Evolutionary conservation across 2,329 filamentous ascomycete genomes (phyloP), one percentile per base, ranked within the genome.

Genomic region (Stemphylium beticola): DNA sequence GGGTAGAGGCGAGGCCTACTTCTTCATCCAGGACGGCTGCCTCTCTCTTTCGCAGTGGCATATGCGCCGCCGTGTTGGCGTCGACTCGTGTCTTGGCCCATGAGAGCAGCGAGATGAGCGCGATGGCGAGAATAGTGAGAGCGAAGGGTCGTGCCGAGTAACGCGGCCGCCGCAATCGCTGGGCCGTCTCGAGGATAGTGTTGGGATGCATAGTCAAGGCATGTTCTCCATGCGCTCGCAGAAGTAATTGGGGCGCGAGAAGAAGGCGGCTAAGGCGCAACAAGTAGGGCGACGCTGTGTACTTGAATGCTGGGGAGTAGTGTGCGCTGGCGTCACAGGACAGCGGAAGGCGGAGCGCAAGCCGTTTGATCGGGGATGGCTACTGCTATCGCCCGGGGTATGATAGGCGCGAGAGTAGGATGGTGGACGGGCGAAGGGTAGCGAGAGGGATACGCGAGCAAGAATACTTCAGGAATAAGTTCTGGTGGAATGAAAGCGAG

Each of bases 71-170:
- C 14, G 40, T 8, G 17, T 14, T 32, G 2, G 41, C 39, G 22
- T 14, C 15, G 53, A 37, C 38, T 32, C 46, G 38, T 52, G 51
- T 59, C 39, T 64, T 67, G 6, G 62, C 60, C 66, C 66, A 72
- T 38, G 68, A 67, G 22, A 73, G 53, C 47, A 71, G 37, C n/a
- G 62, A 50, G 18, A 75, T 65, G 15, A 67, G 61, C 14, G 65
- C 48, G 5, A 75, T 60, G 31, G 66, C 71, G 49, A 68, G 57
- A 32, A 74, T 61, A 10, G 72, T 75, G 52, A 74, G 70, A 24
- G 66, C 66, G 45, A 75, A 75, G 9, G 73, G 72, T n/a, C 73
- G 72, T 43, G 70, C 70, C 29, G 73, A 75, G 64, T 70, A 74
- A 41, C 65, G 68, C 22, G 64, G 55, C 43, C 71, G 72, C 48